These are phyloP conservation scores for Ophiostoma perfectum DNA, from an alignment of 2,329 filamentous ascomycete species.

Conservation along the genomic window DNA sequence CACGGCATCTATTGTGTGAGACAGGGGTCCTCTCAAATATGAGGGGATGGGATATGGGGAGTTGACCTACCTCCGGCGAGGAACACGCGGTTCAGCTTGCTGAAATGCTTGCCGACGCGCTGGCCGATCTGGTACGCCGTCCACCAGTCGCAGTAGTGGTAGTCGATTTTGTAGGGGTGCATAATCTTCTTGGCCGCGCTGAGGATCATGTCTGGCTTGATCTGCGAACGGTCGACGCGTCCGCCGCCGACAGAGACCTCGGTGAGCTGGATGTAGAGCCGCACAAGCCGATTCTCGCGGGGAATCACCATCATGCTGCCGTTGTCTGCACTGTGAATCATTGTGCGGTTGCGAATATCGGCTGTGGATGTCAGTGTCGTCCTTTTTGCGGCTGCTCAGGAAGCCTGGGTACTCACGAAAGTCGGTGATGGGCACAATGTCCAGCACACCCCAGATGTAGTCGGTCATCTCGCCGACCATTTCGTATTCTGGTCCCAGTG, in stretches of 20 bases:
- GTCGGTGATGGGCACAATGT: constrained; percentile 36
- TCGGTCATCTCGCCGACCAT: constrained; percentile 49
- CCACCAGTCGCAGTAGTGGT: constrained; percentile 46
- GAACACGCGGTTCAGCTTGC: constrained; percentile 49
- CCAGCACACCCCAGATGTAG: constrained; percentile 41
- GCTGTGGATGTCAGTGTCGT: constrained; percentile 24
- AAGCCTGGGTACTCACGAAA: constrained; percentile 32
- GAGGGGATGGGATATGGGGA: neutral
- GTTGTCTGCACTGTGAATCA: constrained; percentile 46
- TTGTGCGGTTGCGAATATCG: constrained; percentile 49
- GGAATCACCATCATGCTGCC: constrained; percentile 56
- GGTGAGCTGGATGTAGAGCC: constrained; percentile 53
- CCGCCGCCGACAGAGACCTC: constrained; percentile 34
- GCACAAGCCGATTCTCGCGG: constrained; percentile 53
- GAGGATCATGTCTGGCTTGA: constrained; percentile 60
- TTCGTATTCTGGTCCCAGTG: constrained; percentile 42
- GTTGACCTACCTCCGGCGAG: constrained; percentile 41
- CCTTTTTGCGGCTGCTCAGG: neutral
- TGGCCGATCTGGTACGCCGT: constrained; percentile 57
- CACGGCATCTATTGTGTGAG: constrained; percentile 39
- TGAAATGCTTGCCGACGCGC: constrained; percentile 46
- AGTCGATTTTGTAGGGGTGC: constrained; percentile 60
- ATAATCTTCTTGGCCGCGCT: constrained; percentile 59
- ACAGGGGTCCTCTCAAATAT: neutral
- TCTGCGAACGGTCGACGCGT: constrained; percentile 53